A percentile compares a stretch with the other conserved stretches of the same genome.
Conservation (phyloP, 495 filamentous ascomycete genomes). For the Penicillium goetzii region DNA sequence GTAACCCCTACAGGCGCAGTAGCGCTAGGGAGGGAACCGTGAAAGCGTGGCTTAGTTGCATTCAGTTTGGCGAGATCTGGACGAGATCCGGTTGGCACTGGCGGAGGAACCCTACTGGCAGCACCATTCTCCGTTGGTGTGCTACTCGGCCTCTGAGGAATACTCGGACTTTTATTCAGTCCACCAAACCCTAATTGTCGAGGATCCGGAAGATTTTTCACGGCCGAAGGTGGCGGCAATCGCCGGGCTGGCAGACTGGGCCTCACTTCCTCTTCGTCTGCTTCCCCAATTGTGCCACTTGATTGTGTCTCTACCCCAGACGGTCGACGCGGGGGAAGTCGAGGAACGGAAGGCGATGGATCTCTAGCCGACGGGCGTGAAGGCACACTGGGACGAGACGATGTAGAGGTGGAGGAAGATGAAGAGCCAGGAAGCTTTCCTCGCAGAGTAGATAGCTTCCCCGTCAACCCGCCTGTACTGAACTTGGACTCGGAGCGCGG, state of each 20-base stretch:
- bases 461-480: slow-evolving; percentile 24
- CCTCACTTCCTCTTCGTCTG: slow-evolving; percentile 1
- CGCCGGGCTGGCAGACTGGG: slow-evolving; percentile 31
- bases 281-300: slow-evolving; percentile 20
- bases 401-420: slow-evolving; percentile 18
- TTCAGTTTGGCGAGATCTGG: slow-evolving; percentile 60
- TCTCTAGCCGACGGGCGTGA: slow-evolving; percentile 18
- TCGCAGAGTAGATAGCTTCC: slow-evolving; percentile 27
- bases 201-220: slow-evolving; percentile 35
- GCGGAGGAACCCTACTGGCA: slow-evolving; percentile 49
- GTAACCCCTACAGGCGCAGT: slow-evolving; percentile 16
- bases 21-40: slow-evolving; percentile 25
- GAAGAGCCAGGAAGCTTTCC: slow-evolving; percentile 25
- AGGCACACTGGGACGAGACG: slow-evolving; percentile 20
- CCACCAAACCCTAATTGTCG: slow-evolving; percentile 44
- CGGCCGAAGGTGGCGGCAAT: slow-evolving; percentile 43
- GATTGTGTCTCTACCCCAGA: slow-evolving; percentile 27
- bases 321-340: slow-evolving; percentile 39
- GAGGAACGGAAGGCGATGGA: slow-evolving; percentile 25
- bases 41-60: slow-evolving; percentile 56
- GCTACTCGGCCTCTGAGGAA: slow-evolving; percentile 25
- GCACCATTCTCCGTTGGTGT: slow-evolving; percentile 20
- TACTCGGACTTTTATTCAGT: slow-evolving; percentile 38
- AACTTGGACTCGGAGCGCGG: slow-evolving; percentile 32
- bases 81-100: slow-evolving; percentile 59